Evolutionary conservation across 164 flowering plant genomes (phyloP).

Genomic region (Liriodendron chinense): DNA sequence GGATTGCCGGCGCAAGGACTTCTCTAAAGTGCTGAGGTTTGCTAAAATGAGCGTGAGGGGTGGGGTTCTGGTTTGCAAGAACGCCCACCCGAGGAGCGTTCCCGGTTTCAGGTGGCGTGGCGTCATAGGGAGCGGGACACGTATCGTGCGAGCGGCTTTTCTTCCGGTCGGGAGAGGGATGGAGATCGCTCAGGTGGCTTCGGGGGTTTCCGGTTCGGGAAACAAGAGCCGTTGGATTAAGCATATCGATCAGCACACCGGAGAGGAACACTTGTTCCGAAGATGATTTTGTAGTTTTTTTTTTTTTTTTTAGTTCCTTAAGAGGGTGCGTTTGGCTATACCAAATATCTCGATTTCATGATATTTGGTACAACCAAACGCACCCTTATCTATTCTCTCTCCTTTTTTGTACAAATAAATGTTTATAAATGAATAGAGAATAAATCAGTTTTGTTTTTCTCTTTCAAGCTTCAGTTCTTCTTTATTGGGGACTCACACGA

Average conservation of each 20-base stretch:
- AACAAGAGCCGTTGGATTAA: constrained; percentile 58
- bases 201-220: constrained; percentile 11
- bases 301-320: background rate
- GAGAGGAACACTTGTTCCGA: constrained; percentile 53
- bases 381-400: too few species aligned
- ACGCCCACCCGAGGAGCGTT: constrained; percentile 34
- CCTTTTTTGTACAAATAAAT: too few species aligned
- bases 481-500: too few species aligned
- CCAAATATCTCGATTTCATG: too few species aligned
- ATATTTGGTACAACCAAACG: too few species aligned
- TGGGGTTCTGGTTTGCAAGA: constrained; percentile 75
- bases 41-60: constrained; percentile 59
- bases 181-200: constrained; percentile 70
- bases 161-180: constrained; percentile 81
- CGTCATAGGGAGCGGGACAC: constrained; percentile 29
- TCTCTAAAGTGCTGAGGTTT: constrained; percentile 36
- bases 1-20: constrained; percentile 49
- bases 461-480: too few species aligned
- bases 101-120: constrained; percentile 47
- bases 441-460: too few species aligned
- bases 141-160: constrained; percentile 67
- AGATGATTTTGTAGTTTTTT: constrained; percentile 21
- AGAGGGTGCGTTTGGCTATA: too few species aligned
- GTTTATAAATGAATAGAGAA: too few species aligned
- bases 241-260: constrained; percentile 39